Base-by-base conservation (phyloP, 139 green algal species). In the Tetraselmis striata region DNA sequence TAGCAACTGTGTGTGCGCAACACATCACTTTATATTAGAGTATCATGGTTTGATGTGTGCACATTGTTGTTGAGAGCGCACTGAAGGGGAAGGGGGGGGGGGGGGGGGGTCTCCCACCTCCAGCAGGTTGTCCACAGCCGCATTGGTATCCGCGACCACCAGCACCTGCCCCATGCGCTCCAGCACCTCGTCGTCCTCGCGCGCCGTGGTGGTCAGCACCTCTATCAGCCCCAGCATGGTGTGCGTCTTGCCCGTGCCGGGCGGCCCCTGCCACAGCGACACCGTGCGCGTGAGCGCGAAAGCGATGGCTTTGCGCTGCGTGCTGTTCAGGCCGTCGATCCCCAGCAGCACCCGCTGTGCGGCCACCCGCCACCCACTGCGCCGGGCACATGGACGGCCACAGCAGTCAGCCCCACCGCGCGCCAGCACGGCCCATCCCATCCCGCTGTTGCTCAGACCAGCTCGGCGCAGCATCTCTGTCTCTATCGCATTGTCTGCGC, bases 91-190 rank as follows among this genome's bases (percentile, higher is more conserved):
- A n/a, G n/a, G n/a, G n/a, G n/a, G n/a, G n/a, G n/a, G n/a, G n/a
- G n/a, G n/a, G n/a, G n/a, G n/a, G n/a, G n/a, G n/a, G n/a, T n/a
- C n/a, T n/a, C 45, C 11, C 45, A 67, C 45, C 79, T 96, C 90
- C 29, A 98, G 84, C 32, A 98, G 74, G 89, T 98, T 98, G 86
- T 98, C 95, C 0, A 93, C 92, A 1, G 95, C 95, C 0, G 93
- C 93, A 32, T 97, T 97, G 78, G 93, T 97, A 81, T 95, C 92
- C 1, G 87, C 91, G 31, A 86, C 88, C 0, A 91, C 93, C 32
- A 97, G 88, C 27, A 97, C 75, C 0, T 85, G 89, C 0, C 83
- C 83, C 76, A 86, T 58, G 1, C 32, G 5, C 27, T 59, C 31
- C 31, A 29, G 76, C 76, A 45, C 59, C 29, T 59, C 25, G 59